These are phyloP conservation scores for Zymoseptoria tritici DNA, from an alignment of 2,329 filamentous ascomycete species.

Conservation along the genomic window DNA sequence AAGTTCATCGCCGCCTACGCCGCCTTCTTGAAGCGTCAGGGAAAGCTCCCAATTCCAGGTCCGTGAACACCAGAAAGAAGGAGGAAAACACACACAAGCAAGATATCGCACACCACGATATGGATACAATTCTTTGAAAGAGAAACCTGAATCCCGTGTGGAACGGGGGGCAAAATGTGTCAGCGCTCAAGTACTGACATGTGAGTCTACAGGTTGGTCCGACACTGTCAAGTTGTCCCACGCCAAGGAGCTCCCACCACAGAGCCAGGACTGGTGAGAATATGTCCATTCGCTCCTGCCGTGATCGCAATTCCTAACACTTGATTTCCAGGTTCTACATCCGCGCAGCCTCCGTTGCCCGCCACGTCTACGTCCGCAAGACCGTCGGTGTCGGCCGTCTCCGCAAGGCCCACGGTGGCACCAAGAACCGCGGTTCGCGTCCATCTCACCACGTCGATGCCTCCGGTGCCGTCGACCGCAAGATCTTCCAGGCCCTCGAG, in stretches of 20 bases:
- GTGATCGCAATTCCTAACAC: background rate
- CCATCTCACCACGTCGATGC: constrained; percentile 94
- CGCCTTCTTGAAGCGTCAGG: constrained; percentile 88
- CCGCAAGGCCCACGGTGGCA: constrained; percentile 83
- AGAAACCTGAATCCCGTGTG: constrained; percentile 49
- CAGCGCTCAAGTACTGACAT: constrained; percentile 34
- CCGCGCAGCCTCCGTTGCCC: constrained; percentile 89
- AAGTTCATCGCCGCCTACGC: constrained; percentile 84
- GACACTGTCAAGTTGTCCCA: constrained; percentile 98
- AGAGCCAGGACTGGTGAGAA: constrained; percentile 97
- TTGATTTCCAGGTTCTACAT: constrained; percentile 54
- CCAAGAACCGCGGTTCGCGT: constrained; percentile 89
- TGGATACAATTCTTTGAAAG: constrained; percentile 8
- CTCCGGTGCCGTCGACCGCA: constrained; percentile 91
- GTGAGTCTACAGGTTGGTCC: constrained; percentile 74
- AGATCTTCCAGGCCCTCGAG: constrained; percentile 94
- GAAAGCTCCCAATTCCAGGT: constrained; percentile 87
- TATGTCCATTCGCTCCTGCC: background rate
- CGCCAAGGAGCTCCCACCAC: constrained; percentile 94
- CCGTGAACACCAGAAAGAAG: constrained; percentile 37
- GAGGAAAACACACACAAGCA: constrained; percentile 15
- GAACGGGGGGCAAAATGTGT: constrained; percentile 38
- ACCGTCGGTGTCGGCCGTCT: constrained; percentile 97
- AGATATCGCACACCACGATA: background rate
- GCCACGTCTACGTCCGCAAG: constrained; percentile 99